Base-by-base conservation (phyloP, 305 asterid genomes). In the Fraxinus nigra region DNA sequence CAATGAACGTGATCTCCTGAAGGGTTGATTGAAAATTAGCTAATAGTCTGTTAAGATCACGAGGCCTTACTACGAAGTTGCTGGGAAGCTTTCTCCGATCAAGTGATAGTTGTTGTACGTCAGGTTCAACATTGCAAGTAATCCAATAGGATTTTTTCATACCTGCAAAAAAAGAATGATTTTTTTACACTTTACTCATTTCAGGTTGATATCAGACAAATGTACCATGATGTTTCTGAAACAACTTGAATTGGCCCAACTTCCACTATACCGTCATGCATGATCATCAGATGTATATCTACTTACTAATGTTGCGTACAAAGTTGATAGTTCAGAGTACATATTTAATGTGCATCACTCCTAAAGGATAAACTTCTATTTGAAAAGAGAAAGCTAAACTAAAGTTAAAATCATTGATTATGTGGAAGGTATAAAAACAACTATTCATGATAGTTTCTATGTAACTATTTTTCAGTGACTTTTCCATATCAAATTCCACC, bases 1-100 rank as follows among this genome's bases (percentile, higher is more conserved):
- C 97, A 84, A 94, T 92, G 81, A 95, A 77, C 18, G 99, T 94
- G 76, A 95, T 95, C 92, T 95, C 99, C 86, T 94, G 98, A 82
- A 95, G 98, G 81, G 86, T 92, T 76, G 97, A 86, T 84, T 95
- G 99, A 80, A 95, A 95, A 83, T 95, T 95, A 85, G 90, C 94
- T 28, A 95, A 86, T 80, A 95, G 85, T 82, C 94, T 90, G 89
- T 88, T 92, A 73, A 95, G 93, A 89, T 94, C 97, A 79, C 98
- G 95, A 72, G 99, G 97, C 85, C 93, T 89, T 79, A 90, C 97
- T 65, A 92, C 95, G 85, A 95, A 86, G 87, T 87, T 93, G 94
- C 98, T 92, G 77, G 99, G 99, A 83, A 95, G 96, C 89, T 86
- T 91, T 85, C 90, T 85, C 81, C 96, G 87, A 85, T 95, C 99